Conservation (phyloP, 2,329 filamentous ascomycete species). For the Ophiostoma australiae region DNA sequence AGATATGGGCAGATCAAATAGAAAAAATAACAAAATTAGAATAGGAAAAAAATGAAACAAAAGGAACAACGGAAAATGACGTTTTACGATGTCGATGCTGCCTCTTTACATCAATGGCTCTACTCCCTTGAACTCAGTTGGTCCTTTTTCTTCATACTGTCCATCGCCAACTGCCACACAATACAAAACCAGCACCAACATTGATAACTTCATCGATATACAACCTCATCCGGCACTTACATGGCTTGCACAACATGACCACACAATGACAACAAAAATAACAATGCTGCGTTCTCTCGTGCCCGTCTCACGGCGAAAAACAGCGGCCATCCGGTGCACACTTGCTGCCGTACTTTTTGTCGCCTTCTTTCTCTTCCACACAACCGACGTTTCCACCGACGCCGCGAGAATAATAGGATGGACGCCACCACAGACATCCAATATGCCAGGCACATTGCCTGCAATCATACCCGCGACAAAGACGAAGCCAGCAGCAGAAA, state of each 20-base stretch:
- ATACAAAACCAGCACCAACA: neutral
- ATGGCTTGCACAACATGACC: neutral
- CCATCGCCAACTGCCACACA: neutral
- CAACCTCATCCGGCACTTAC: neutral
- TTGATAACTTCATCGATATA: neutral
- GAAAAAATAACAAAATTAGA: neutral
- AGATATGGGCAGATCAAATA: slow-evolving; percentile 1
- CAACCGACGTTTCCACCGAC: neutral
- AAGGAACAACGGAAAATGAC: neutral
- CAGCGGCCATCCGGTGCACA: neutral
- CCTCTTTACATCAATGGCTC: neutral
- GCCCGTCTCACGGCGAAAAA: neutral
- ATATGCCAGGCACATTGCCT: neutral
- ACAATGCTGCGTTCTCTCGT: slow-evolving; percentile 1
- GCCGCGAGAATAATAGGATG: slow-evolving; percentile 7
- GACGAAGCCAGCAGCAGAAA: neutral
- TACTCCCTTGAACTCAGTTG: neutral
- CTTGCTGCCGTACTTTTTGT: neutral
- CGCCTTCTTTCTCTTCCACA: neutral
- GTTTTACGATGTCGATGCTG: neutral
- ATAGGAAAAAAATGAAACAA: neutral
- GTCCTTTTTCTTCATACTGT: neutral
- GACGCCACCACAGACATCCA: neutral
- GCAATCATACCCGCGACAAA: neutral
- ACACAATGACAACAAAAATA: slow-evolving; percentile 1